These are phyloP conservation scores for Aspergillus uvarum DNA, from an alignment of 2,329 filamentous ascomycete genomes.

Conservation along the genomic window DNA sequence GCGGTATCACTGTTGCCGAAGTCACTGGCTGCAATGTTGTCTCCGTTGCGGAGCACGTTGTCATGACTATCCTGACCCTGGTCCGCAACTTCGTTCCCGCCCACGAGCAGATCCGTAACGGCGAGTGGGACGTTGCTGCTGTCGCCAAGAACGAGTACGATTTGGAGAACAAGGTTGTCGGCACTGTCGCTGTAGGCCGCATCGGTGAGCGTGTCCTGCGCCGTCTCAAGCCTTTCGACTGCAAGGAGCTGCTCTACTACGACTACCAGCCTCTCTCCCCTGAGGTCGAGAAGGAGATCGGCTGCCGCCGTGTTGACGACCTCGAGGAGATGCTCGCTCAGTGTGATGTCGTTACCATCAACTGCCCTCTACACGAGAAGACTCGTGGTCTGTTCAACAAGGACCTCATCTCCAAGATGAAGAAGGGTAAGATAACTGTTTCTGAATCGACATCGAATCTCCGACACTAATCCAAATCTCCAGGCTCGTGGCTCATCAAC, in stretches of 20 bases:
- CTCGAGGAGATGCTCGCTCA: constrained; percentile 92
- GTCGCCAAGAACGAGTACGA: constrained; percentile 99
- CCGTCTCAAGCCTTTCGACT: constrained; percentile 95
- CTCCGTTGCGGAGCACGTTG: constrained; percentile 96
- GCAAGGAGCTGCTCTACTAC: constrained; percentile 99
- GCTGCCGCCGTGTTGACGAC: constrained; percentile 80
- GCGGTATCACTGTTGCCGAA: constrained; percentile 93
- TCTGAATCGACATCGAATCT: constrained; percentile 1
- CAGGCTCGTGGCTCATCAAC: constrained; percentile 96
- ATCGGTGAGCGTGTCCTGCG: constrained; percentile 98
- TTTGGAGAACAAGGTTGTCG: constrained; percentile 94
- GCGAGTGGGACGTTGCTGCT: constrained; percentile 93
- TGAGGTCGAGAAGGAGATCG: constrained; percentile 92
- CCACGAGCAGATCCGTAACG: constrained; percentile 84
- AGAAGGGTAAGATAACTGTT: constrained; percentile 65
- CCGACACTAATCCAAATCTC: constrained; percentile 9
- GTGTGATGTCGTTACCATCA: constrained; percentile 98
- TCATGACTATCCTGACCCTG: constrained; percentile 97
- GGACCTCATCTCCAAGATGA: constrained; percentile 98
- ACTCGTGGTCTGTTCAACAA: constrained; percentile 97
- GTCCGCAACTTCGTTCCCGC: constrained; percentile 98
- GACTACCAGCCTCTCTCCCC: constrained; percentile 93
- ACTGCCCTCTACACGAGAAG: constrained; percentile 99
- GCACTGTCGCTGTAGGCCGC: constrained; percentile 94
- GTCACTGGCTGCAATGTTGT: constrained; percentile 98